Percentiles rank a stretch among this genome's conserved stretches.
Conservation (phyloP, 306 rosid species). For the Rosa chinensis region DNA sequence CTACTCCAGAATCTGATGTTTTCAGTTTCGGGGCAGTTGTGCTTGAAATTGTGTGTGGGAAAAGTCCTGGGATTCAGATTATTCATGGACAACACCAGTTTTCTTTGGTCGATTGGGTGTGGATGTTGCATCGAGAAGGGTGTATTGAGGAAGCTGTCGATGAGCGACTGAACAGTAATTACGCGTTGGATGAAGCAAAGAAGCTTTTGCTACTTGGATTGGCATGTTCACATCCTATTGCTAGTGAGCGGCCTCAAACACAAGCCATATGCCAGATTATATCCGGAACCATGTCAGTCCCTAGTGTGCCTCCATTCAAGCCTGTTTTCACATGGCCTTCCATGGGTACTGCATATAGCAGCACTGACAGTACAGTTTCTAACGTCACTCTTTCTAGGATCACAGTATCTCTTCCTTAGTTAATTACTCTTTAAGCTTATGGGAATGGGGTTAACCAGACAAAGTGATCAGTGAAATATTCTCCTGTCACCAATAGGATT, state of each 20-base stretch:
- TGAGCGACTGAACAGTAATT: constrained; percentile 18
- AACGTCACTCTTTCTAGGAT: constrained; percentile 17
- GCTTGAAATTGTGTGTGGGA: constrained; percentile 47
- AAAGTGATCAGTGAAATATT: background rate
- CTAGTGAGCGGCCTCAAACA: constrained; percentile 43
- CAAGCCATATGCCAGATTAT: constrained; percentile 45
- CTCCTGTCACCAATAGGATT: background rate
- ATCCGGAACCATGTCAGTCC: constrained; percentile 34
- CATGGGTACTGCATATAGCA: constrained; percentile 19
- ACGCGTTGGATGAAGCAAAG: constrained; percentile 39
- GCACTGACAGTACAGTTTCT: constrained; percentile 20
- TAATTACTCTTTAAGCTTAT: background rate
- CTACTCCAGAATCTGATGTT: constrained; percentile 53
- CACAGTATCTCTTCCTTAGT: background rate
- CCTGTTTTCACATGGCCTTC: constrained; percentile 54
- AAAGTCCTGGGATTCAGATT: constrained; percentile 32
- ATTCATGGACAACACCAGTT: constrained; percentile 14
- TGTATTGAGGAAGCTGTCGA: constrained; percentile 41
- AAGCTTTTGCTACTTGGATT: constrained; percentile 48
- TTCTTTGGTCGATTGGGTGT: constrained; percentile 53
- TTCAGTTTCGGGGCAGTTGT: constrained; percentile 55
- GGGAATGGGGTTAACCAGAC: background rate
- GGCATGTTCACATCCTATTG: constrained; percentile 50
- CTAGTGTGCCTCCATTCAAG: constrained; percentile 44
- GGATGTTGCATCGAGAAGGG: constrained; percentile 46